Evolutionary conservation across 192 early-diverging fungal genomes (phyloP).

Genomic region (Gaertneriomyces semiglobifer): DNA sequence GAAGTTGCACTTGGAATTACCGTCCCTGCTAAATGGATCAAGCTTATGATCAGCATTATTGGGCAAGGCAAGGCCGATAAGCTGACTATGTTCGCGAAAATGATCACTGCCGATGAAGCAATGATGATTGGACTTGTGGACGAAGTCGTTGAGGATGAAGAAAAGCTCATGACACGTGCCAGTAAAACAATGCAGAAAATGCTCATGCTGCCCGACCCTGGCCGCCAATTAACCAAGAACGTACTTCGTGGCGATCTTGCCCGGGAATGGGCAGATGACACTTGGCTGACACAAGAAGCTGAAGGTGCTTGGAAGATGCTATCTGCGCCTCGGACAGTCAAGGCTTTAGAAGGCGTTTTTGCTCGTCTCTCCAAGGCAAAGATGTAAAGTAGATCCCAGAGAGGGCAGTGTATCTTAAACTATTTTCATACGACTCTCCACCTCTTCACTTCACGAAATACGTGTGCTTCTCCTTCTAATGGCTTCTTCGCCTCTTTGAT

Average conservation of each 20-base stretch:
- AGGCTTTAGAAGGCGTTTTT: conserved; percentile 36
- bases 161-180: conserved; percentile 33
- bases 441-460: conserved; percentile 12
- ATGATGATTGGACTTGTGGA: conserved; percentile 41
- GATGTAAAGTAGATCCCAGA: background rate
- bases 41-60: conserved; percentile 35
- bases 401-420: too few relatives aligned
- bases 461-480: conserved; percentile 6
- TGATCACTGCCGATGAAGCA: conserved; percentile 40
- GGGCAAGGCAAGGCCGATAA: conserved; percentile 37
- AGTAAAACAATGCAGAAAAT: conserved; percentile 25
- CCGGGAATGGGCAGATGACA: conserved; percentile 24
- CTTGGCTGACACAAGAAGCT: conserved; percentile 29
- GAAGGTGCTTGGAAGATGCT: conserved; percentile 39
- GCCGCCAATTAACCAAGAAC: conserved; percentile 37
- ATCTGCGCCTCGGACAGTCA: conserved; percentile 24
- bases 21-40: conserved; percentile 43
- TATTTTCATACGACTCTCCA: conserved; percentile 6
- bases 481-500: conserved; percentile 15
- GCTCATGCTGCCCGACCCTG: conserved; percentile 38
- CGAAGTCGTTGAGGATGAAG: conserved; percentile 33
- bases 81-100: conserved; percentile 28
- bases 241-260: conserved; percentile 29
- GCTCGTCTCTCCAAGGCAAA: conserved; percentile 26
- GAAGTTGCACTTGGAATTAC: conserved; percentile 40